Percentiles rank a stretch among this genome's conserved stretches.
phyloP scores from a whole-genome alignment of 257 asterid species.

The Dorcoceras hygrometricum region DNA sequence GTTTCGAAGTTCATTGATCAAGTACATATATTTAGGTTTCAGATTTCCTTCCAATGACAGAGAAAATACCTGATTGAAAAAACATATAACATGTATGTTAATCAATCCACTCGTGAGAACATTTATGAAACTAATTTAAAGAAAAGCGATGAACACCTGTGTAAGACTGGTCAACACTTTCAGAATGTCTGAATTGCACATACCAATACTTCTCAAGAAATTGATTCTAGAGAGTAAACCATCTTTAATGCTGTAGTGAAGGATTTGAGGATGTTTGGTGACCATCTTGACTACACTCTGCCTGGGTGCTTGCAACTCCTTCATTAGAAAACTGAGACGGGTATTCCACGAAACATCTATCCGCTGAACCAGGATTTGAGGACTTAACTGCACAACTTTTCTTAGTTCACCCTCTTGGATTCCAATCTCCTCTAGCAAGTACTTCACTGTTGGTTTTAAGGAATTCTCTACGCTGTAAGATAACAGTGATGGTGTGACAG shows the following conservation, averaged over 20 bases:
- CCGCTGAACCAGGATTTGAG: constrained; percentile 95
- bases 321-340: constrained; percentile 69
- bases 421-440: constrained; percentile 86
- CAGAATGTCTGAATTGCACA: constrained; percentile 67
- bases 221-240: constrained; percentile 81
- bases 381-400: constrained; percentile 93
- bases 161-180: constrained; percentile 85
- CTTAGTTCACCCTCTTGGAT: constrained; percentile 63
- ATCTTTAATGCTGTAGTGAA: constrained; percentile 89
- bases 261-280: constrained; percentile 87
- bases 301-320: constrained; percentile 83
- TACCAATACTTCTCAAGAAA: constrained; percentile 79
- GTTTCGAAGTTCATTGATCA: constrained; percentile 80
- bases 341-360: constrained; percentile 76
- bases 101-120: constrained; percentile 18
- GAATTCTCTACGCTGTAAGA: constrained; percentile 92
- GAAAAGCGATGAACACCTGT: constrained; percentile 56
- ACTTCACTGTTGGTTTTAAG: constrained; percentile 77
- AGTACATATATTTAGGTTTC: constrained; percentile 87
- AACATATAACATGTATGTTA: constrained; percentile 8
- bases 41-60: constrained; percentile 82
- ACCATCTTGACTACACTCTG: constrained; percentile 92
- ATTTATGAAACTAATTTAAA: constrained; percentile 7
- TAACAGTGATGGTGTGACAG: constrained; percentile 84
- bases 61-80: constrained; percentile 64